A percentile compares a stretch with the other conserved stretches of the same genome.
Evolutionary conservation across 2,329 filamentous ascomycete species (phyloP).

Genomic region (Colletotrichum nymphaeae): DNA sequence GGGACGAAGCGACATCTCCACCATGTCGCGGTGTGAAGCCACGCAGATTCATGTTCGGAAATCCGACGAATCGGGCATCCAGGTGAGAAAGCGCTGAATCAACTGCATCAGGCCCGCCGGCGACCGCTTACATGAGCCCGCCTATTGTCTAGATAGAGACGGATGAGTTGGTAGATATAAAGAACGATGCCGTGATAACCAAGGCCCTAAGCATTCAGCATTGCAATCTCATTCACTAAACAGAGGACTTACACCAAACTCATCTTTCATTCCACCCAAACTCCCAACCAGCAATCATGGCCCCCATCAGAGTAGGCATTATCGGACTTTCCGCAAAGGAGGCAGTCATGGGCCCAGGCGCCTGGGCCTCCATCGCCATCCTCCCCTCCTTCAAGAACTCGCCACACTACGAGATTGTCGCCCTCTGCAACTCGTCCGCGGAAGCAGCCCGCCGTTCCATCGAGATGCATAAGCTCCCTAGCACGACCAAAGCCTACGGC

Average conservation of each 20-base stretch:
- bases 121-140: neutral
- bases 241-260: neutral
- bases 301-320: conserved; percentile 64
- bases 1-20: neutral
- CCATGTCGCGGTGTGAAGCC: neutral
- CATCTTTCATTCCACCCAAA: neutral
- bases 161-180: neutral
- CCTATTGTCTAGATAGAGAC: no score
- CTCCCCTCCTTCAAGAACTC: conserved; percentile 62
- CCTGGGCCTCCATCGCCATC: conserved; percentile 67
- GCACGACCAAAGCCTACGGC: conserved; percentile 60
- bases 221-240: neutral
- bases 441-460: conserved; percentile 57
- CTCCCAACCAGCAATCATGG: conserved; percentile 36
- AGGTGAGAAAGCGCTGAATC: neutral
- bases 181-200: neutral
- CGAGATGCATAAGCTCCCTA: conserved; percentile 52
- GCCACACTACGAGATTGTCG: conserved; percentile 59
- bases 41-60: neutral
- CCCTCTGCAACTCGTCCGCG: conserved; percentile 62
- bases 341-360: conserved; percentile 53
- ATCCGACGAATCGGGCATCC: neutral
- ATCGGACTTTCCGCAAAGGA: conserved; percentile 67
- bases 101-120: neutral
- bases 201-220: neutral